Conservation (phyloP, 1,139 yeast species). For the Geotrichum citri-aurantii region DNA sequence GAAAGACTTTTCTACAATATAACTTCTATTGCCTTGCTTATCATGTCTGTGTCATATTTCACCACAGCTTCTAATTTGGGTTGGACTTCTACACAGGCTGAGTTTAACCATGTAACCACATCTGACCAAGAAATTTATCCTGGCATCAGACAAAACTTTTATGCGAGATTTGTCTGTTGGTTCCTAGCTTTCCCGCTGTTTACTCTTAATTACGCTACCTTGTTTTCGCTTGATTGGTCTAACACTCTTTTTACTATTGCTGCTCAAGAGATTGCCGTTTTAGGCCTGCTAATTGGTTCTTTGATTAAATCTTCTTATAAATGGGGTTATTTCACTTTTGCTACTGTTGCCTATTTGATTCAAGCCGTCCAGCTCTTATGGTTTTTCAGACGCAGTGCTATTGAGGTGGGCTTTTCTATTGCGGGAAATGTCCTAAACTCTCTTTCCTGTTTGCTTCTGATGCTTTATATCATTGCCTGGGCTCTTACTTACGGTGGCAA, state of each 20-base stretch:
- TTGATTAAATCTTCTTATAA: constrained; percentile 53
- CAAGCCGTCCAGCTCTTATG: constrained; percentile 25
- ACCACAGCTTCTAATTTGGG: constrained; percentile 67
- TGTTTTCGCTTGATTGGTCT: constrained; percentile 41
- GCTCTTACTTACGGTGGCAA: constrained; percentile 66
- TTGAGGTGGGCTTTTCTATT: constrained; percentile 10
- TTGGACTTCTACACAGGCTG: constrained; percentile 49
- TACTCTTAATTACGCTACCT: constrained; percentile 44
- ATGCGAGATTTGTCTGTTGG: constrained; percentile 63
- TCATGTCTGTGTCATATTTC: constrained; percentile 50
- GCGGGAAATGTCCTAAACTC: constrained; percentile 22
- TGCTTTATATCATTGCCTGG: constrained; percentile 56
- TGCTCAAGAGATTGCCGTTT: constrained; percentile 46
- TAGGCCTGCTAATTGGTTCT: constrained; percentile 51
- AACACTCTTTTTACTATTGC: constrained; percentile 41
- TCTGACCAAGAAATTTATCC: constrained; percentile 32
- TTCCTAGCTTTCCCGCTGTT: constrained; percentile 57
- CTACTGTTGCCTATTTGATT: constrained; percentile 29
- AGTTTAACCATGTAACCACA: constrained; percentile 50
- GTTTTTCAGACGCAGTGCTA: constrained; percentile 24
- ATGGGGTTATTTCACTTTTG: constrained; percentile 58
- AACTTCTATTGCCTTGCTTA: constrained; percentile 44
- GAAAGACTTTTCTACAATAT: constrained; percentile 44
- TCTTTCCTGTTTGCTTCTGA: constrained; percentile 21
- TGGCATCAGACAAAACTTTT: constrained; percentile 57